Base-by-base conservation (phyloP, 1,284 basidiomycete species). In the Ganoderma resinaceum region DNA sequence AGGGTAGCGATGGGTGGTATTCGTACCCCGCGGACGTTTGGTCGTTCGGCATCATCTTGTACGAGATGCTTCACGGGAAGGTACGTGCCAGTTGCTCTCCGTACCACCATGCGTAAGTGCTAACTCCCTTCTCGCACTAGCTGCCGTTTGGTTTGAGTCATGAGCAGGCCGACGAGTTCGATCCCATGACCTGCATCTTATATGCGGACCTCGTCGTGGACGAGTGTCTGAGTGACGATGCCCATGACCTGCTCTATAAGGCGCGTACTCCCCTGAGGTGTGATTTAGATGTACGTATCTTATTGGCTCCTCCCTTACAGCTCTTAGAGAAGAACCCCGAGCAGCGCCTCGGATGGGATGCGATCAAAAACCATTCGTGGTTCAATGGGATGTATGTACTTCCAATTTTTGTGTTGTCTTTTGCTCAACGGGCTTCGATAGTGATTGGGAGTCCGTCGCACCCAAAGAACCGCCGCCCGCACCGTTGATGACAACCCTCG, bases 1-100 rank as follows among this genome's bases (percentile, higher is more conserved):
- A 18, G 49, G n/a, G 57, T 11, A 33, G 52, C 31, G 23, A 23
- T 55, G n/a, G 69, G 72, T 38, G 26, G 9, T 89, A 89, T 76
- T 84, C 84, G 12, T 85, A 83, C 46, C 83, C 83, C 3, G 85
- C 86, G 55, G 74, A 76, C 38, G 40, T 72, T 26, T 76, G 74
- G 74, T 66, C 86, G 16, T 77, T 88, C n/a, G 88, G 87, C 26
- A 85, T 89, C 52, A 80, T 90, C 67, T 75, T 91, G 80, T 88
- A 86, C 74, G 86, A 87, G 65, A 83, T 89, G 79, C 79, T 89
- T 2, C 86, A 84, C 71, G 87, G 86, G 14, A 38, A 53, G 37
- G 66, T 67, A 55, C 16, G 58, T 33, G 1, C 31, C 53, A 4
- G 31, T 23, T 26, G 42, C 46, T 26, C 16, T 64, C 33, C 40